A percentile compares a stretch with the other conserved stretches of the same genome.
Evolutionary conservation across 1,284 basidiomycete species (phyloP).

Genomic region (Tilletia indica): DNA sequence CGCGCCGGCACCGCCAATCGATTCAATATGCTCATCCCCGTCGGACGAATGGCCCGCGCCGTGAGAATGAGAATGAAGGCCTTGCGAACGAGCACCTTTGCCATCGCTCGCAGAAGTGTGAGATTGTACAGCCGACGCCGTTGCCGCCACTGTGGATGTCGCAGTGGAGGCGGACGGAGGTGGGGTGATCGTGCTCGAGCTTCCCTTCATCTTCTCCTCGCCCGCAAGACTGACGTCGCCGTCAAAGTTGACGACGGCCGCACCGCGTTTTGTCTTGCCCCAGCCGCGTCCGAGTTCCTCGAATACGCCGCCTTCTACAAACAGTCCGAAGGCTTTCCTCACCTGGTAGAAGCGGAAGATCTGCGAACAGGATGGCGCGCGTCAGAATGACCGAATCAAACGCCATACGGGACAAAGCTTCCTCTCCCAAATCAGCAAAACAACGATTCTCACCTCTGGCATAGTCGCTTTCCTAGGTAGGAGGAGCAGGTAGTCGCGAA

Average conservation of each 20-base stretch:
- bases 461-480: constrained; percentile 50
- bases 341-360: constrained; percentile 56
- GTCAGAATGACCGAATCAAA: not conserved
- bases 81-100: not conserved
- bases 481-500: constrained; percentile 53
- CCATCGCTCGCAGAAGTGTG: no score
- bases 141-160: not conserved
- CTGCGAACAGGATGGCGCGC: constrained; percentile 11
- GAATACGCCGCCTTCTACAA: constrained; percentile 53
- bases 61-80: not conserved
- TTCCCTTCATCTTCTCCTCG: constrained; percentile 42
- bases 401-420: not conserved
- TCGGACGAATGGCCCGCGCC: constrained; percentile 13
- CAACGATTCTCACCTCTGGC: constrained; percentile 30
- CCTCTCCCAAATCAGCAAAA: no score
- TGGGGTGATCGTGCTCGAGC: not conserved
- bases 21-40: constrained; percentile 1
- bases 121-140: no score
- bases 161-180: constrained; percentile 10
- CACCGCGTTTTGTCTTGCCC: constrained; percentile 50
- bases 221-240: constrained; percentile 51
- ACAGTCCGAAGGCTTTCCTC: constrained; percentile 52
- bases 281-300: constrained; percentile 48
- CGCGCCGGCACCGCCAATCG: not conserved
- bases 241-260: constrained; percentile 48